Evolutionary conservation across 1,284 basidiomycete species (phyloP).

Genomic region (Trametes pubescens): DNA sequence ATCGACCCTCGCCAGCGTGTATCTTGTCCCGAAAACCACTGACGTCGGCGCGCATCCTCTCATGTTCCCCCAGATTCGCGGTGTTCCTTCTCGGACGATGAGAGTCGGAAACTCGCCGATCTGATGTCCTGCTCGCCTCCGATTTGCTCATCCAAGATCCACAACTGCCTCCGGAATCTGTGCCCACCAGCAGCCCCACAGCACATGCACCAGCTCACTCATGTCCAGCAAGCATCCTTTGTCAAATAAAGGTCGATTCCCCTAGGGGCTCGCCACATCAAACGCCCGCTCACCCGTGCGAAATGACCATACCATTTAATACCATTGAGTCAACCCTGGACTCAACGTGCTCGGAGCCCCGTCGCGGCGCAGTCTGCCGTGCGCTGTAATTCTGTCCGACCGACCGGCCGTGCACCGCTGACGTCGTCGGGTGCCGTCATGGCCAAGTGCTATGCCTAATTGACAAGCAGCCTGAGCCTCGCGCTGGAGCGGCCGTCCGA

Average conservation of each 20-base stretch:
- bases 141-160: not conserved
- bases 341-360: not conserved
- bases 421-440: conserved; percentile 2
- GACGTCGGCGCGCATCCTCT: not conserved
- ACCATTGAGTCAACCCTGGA: not conserved
- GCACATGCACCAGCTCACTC: not conserved
- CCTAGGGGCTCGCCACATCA: not conserved
- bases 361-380: not conserved
- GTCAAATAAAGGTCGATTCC: not conserved
- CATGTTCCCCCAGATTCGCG: not conserved
- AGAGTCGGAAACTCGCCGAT: not conserved
- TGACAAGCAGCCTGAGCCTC: not conserved
- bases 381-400: not conserved
- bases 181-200: not conserved
- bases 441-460: not conserved
- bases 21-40: not conserved
- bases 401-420: not conserved
- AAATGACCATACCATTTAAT: not conserved
- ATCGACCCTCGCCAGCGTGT: not conserved
- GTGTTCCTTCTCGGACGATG: not conserved
- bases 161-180: not conserved
- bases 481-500: too few relatives aligned
- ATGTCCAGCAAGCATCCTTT: not conserved
- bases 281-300: not conserved
- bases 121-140: conserved; percentile 1